Conservation (phyloP, 148 eudicot species). For the Dianthus caryophyllus region DNA sequence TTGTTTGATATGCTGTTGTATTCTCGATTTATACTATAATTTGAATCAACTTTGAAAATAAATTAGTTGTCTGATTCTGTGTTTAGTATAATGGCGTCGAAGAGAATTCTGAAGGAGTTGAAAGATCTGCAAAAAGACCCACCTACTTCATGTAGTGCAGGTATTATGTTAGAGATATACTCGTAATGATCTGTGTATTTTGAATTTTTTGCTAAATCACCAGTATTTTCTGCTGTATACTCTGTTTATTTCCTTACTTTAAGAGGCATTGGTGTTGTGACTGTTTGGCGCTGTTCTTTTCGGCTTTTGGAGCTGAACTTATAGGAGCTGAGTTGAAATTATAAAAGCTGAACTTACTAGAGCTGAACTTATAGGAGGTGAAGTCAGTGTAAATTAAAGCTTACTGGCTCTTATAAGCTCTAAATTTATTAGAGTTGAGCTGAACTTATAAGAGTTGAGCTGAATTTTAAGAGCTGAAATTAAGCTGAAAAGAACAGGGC, state of each 20-base stretch:
- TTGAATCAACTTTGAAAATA: background rate
- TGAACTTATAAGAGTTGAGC: too few relatives aligned
- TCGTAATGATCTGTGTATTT: background rate
- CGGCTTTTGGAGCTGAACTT: too few relatives aligned
- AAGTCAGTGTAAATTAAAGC: too few relatives aligned
- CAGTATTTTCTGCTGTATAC: background rate
- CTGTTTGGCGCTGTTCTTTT: background rate
- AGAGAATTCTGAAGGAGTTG: conserved; percentile 31
- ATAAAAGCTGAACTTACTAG: too few relatives aligned
- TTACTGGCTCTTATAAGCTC: too few relatives aligned
- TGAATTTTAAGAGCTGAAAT: too few relatives aligned
- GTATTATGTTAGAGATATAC: conserved; percentile 3
- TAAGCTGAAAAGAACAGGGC: too few relatives aligned
- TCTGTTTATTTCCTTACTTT: background rate
- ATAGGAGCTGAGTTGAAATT: too few relatives aligned
- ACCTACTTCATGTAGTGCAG: conserved; percentile 37
- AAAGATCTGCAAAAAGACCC: conserved; percentile 38
- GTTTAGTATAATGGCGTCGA: conserved; percentile 25
- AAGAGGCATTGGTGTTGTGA: conserved; percentile 8
- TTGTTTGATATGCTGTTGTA: too few relatives aligned
- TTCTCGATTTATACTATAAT: too few relatives aligned
- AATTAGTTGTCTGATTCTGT: background rate
- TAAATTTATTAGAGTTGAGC: too few relatives aligned
- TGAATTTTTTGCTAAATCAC: background rate
- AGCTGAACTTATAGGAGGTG: too few relatives aligned